Evolutionary conservation across 2,329 filamentous ascomycete species (phyloP).

Genomic region (Calonectria montana): DNA sequence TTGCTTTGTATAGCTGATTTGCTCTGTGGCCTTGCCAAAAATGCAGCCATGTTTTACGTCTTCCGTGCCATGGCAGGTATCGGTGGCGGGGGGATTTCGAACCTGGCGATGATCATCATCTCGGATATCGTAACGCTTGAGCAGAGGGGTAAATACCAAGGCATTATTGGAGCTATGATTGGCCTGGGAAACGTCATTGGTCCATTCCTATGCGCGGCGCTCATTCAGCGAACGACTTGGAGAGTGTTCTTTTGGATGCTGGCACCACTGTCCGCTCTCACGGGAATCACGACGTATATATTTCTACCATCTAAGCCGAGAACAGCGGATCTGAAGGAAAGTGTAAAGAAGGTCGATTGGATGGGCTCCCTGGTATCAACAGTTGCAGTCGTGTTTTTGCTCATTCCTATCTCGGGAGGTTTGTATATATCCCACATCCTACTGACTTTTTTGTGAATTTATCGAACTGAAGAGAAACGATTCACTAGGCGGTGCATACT

Average conservation of each 20-base stretch:
- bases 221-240: constrained; percentile 53
- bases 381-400: constrained; percentile 66
- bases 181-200: constrained; percentile 56
- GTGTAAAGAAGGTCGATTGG: constrained; percentile 68
- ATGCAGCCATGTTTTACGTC: constrained; percentile 68
- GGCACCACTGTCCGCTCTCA: constrained; percentile 59
- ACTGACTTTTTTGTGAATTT: background rate
- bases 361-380: constrained; percentile 66
- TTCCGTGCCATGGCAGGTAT: constrained; percentile 71
- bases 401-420: constrained; percentile 73
- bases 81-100: constrained; percentile 71
- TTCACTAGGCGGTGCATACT: constrained; percentile 41
- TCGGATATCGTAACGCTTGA: constrained; percentile 69
- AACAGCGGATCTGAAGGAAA: constrained; percentile 58
- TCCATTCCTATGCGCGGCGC: constrained; percentile 56
- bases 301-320: constrained; percentile 64
- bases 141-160: constrained; percentile 67
- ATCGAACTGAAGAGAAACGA: background rate
- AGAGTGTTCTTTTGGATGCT: constrained; percentile 60
- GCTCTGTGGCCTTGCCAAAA: constrained; percentile 67
- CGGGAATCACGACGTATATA: constrained; percentile 57
- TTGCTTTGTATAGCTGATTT: constrained; percentile 68
- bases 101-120: constrained; percentile 71
- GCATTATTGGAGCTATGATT: constrained; percentile 54
- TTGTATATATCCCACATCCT: background rate